These are phyloP conservation scores for Aspergillus piperis DNA, from an alignment of 2,329 filamentous ascomycete species.

Conservation along the genomic window DNA sequence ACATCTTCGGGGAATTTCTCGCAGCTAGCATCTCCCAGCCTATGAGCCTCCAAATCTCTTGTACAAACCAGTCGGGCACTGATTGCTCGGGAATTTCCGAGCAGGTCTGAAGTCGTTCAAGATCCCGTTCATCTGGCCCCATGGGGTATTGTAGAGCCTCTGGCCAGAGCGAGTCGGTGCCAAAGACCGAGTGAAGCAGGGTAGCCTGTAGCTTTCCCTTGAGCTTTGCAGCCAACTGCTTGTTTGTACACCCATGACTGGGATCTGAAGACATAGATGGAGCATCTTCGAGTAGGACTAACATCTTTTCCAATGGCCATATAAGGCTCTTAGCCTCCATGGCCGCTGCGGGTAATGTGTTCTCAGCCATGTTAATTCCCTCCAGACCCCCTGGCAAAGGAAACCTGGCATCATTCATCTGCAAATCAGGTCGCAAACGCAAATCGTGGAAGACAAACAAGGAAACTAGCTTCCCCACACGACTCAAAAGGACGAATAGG, in stretches of 20 bases:
- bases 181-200: slow-evolving; percentile 46
- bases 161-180: slow-evolving; percentile 33
- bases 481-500: slow-evolving; percentile 39
- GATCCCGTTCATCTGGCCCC: slow-evolving; percentile 21
- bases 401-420: slow-evolving; percentile 24
- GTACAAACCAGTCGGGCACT: slow-evolving; percentile 56
- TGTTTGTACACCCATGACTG: background rate
- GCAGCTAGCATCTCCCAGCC: slow-evolving; percentile 54
- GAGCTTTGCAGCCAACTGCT: slow-evolving; percentile 22
- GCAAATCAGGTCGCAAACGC: slow-evolving; percentile 27
- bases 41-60: slow-evolving; percentile 58
- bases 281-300: slow-evolving; percentile 26
- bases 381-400: slow-evolving; percentile 36
- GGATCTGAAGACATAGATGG: background rate
- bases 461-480: slow-evolving; percentile 44
- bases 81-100: slow-evolving; percentile 32
- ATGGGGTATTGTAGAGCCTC: slow-evolving; percentile 28
- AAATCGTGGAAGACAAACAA: slow-evolving; percentile 43
- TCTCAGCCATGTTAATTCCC: slow-evolving; percentile 24
- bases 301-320: slow-evolving; percentile 34
- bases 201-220: slow-evolving; percentile 43
- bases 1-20: background rate
- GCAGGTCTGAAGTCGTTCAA: slow-evolving; percentile 13
- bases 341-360: slow-evolving; percentile 28
- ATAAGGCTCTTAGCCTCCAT: slow-evolving; percentile 41